phyloP scores from a whole-genome alignment of 495 filamentous ascomycete species.

The Eremomyces bilateralis region DNA sequence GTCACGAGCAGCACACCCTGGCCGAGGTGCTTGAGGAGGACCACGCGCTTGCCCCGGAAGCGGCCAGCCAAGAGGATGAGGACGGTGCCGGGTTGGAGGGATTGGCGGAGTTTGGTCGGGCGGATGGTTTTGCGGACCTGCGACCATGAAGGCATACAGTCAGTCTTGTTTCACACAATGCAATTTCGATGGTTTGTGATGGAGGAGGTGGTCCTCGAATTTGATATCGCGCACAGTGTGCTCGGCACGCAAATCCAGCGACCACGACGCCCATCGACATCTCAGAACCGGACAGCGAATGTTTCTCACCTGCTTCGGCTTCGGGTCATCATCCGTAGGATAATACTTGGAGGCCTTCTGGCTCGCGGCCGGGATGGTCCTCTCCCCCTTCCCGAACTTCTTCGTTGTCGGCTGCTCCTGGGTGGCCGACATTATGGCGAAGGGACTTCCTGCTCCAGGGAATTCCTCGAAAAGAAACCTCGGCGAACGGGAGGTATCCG shows the following conservation, averaged over 20 bases:
- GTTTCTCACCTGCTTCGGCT: conserved; percentile 64
- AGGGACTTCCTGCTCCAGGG: no score
- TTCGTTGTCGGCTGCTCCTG: conserved; percentile 38
- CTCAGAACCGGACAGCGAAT: not conserved
- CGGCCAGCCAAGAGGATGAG: conserved; percentile 98
- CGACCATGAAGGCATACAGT: conserved; percentile 1
- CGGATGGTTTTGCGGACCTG: conserved; percentile 91
- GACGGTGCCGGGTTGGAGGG: conserved; percentile 78
- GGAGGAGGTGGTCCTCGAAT: not conserved
- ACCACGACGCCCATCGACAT: not conserved
- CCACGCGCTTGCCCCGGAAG: conserved; percentile 98
- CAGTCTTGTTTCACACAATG: conserved; percentile 1
- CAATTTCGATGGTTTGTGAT: no score
- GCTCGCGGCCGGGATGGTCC: conserved; percentile 58
- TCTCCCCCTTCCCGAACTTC: conserved; percentile 93
- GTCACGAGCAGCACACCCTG: conserved; percentile 97
- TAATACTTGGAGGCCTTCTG: conserved; percentile 99
- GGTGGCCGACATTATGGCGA: conserved; percentile 13
- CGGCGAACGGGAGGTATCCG: not conserved
- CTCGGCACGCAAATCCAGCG: not conserved
- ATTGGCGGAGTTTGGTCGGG: conserved; percentile 58
- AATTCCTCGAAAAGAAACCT: no score
- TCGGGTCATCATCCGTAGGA: conserved; percentile 78
- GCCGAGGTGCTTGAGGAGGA: conserved; percentile 89
- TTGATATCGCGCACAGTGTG: not conserved